Percentiles rank a stretch among this genome's conserved stretches.
Conservation (phyloP, 768 basidiomycete species). For the Phaeotremella fagi region DNA sequence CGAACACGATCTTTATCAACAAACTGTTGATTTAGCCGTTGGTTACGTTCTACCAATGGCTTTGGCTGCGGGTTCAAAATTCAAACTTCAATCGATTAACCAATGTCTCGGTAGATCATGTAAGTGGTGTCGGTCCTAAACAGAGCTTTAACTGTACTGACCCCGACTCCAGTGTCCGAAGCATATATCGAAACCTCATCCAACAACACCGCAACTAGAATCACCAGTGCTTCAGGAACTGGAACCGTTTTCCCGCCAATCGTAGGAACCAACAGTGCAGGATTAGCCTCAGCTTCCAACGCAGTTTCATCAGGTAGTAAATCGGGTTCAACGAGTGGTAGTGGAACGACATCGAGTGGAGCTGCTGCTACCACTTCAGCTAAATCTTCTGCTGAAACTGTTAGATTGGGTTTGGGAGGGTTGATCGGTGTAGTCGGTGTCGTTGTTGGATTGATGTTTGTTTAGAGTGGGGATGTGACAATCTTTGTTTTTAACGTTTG, state of each 20-base stretch:
- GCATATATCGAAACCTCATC: constrained; percentile 80
- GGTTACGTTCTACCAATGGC: constrained; percentile 82
- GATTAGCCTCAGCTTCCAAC: constrained; percentile 11
- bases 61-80: constrained; percentile 60
- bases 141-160: background rate
- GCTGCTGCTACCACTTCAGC: constrained; percentile 5
- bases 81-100: constrained; percentile 69
- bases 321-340: constrained; percentile 1
- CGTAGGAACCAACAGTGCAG: constrained; percentile 29
- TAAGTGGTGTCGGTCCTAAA: constrained; percentile 8
- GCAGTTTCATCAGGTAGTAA: constrained; percentile 4
- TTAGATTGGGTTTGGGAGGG: constrained; percentile 3
- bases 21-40: constrained; percentile 76
- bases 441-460: constrained; percentile 12
- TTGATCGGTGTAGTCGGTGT: constrained; percentile 17
- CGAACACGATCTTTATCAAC: constrained; percentile 74
- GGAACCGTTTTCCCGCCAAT: constrained; percentile 37
- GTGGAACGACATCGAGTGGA: background rate
- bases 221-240: constrained; percentile 25
- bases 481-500: too few species aligned
- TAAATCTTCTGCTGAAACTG: constrained; percentile 1
- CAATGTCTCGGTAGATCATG: constrained; percentile 56
- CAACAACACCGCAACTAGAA: constrained; percentile 52
- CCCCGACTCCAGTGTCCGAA: constrained; percentile 51
- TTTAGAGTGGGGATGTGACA: too few species aligned